These are phyloP conservation scores for Eleusine indica DNA, from an alignment of 176 grass and related monocot genomes.

Conservation along the genomic window DNA sequence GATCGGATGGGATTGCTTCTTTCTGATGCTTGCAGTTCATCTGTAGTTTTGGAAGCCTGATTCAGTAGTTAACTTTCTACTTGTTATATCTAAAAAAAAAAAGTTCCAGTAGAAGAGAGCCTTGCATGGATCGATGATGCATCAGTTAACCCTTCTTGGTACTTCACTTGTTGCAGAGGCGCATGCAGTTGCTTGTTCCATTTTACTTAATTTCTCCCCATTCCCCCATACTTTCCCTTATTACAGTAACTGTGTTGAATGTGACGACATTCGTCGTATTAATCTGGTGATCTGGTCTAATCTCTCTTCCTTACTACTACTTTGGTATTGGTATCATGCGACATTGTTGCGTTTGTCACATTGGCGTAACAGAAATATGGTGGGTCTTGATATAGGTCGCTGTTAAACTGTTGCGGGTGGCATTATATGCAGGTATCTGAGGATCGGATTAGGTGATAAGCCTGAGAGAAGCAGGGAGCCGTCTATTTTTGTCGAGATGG, in stretches of 20 bases:
- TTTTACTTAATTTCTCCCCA: not conserved
- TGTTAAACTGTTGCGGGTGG: not conserved
- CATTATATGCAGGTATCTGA: not conserved
- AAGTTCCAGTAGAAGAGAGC: no score
- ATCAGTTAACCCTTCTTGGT: no score
- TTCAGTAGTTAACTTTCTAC: not conserved
- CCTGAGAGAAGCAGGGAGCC: no score
- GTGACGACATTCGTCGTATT: no score
- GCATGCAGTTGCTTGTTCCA: no score
- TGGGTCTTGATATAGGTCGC: not conserved
- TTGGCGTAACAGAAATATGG: not conserved
- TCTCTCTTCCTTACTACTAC: not conserved
- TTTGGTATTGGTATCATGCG: not conserved
- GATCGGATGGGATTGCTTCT: not conserved
- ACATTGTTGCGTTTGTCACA: not conserved
- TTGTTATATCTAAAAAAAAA: no score
- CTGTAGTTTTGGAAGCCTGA: not conserved
- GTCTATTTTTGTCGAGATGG: slow-evolving; percentile 5
- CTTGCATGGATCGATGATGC: no score
- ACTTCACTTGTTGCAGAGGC: no score
- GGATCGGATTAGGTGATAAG: no score
- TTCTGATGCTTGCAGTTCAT: slow-evolving; percentile 1
- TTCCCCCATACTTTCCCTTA: no score
- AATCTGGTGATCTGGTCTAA: not conserved
- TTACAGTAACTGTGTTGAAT: not conserved